Evolutionary conservation across 108 stramenopile species (phyloP).

Genomic region (Nitzschia inconspicua): DNA sequence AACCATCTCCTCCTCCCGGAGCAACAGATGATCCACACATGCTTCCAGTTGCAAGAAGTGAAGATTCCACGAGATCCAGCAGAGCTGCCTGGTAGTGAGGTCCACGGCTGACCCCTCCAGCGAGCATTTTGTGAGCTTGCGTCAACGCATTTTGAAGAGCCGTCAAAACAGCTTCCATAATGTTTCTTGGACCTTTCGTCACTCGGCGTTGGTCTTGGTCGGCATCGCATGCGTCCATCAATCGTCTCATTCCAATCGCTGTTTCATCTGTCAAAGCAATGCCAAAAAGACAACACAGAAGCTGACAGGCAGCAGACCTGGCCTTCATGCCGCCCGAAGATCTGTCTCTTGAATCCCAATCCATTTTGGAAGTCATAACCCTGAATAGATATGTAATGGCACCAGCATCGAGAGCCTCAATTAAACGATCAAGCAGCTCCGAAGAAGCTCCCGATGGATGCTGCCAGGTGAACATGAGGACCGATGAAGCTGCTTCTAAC

Average conservation of each 20-base stretch:
- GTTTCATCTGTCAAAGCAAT: conserved; percentile 56
- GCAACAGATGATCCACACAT: conserved; percentile 70
- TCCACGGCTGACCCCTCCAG: conserved; percentile 25
- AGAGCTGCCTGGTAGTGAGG: conserved; percentile 48
- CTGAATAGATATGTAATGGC: conserved; percentile 50
- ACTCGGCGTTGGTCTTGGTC: conserved; percentile 35
- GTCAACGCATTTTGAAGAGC: conserved; percentile 30
- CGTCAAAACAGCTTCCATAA: conserved; percentile 44
- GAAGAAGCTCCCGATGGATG: conserved; percentile 41
- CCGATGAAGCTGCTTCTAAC: conserved; percentile 54
- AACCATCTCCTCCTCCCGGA: conserved; percentile 35
- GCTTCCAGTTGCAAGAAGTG: conserved; percentile 71
- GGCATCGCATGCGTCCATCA: conserved; percentile 68
- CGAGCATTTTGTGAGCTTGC: conserved; percentile 26
- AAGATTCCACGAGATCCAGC: conserved; percentile 61
- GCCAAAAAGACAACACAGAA: conserved; percentile 70
- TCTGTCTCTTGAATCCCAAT: conserved; percentile 56
- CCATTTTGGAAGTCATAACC: conserved; percentile 55
- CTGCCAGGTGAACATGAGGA: conserved; percentile 65
- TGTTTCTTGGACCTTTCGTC: conserved; percentile 29
- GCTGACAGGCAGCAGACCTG: conserved; percentile 44
- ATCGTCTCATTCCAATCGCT: conserved; percentile 45
- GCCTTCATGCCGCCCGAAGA: conserved; percentile 64
- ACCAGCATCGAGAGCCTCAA: conserved; percentile 75
- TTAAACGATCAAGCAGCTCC: conserved; percentile 50